Percentiles rank a stretch among this genome's conserved stretches.
These are phyloP conservation scores for Ophiostoma piceae DNA, from an alignment of 2,329 filamentous ascomycete genomes.

Conservation along the genomic window DNA sequence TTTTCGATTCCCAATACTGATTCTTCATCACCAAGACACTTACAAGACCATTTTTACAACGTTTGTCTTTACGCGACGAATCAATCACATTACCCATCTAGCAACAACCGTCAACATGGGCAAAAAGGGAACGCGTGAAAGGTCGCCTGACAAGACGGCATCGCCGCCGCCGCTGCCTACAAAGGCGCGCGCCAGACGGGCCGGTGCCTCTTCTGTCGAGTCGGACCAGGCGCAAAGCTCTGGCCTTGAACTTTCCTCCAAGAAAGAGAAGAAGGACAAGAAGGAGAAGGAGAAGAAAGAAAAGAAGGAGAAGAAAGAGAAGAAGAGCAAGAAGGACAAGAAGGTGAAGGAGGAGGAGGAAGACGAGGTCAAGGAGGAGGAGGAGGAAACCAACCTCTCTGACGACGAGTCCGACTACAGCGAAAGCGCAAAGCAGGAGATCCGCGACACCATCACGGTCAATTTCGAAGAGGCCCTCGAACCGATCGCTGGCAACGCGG, in stretches of 20 bases:
- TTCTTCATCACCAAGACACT: neutral
- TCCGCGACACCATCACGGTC: neutral
- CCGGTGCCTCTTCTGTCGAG: neutral
- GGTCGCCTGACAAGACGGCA: neutral
- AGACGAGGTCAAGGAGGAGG: neutral
- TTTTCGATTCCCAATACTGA: neutral
- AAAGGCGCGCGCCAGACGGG: conserved; percentile 10
- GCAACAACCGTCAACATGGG: neutral
- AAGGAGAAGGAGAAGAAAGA: neutral
- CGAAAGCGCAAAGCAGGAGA: neutral
- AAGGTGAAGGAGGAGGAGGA: neutral
- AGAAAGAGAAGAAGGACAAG: neutral
- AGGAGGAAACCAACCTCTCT: neutral
- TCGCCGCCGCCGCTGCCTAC: conserved; percentile 17
- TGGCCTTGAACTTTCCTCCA: neutral
- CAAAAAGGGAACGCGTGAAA: neutral
- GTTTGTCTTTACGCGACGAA: neutral
- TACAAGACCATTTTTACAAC: neutral
- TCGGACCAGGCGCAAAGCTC: neutral
- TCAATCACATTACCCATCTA: neutral
- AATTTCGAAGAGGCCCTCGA: neutral
- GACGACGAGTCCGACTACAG: neutral
- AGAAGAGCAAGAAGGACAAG: neutral
- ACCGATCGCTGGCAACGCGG: neutral
- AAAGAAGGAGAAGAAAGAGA: neutral